These are phyloP conservation scores for Pleurotus ostreatus DNA, from an alignment of 768 basidiomycete genomes.

Conservation along the genomic window DNA sequence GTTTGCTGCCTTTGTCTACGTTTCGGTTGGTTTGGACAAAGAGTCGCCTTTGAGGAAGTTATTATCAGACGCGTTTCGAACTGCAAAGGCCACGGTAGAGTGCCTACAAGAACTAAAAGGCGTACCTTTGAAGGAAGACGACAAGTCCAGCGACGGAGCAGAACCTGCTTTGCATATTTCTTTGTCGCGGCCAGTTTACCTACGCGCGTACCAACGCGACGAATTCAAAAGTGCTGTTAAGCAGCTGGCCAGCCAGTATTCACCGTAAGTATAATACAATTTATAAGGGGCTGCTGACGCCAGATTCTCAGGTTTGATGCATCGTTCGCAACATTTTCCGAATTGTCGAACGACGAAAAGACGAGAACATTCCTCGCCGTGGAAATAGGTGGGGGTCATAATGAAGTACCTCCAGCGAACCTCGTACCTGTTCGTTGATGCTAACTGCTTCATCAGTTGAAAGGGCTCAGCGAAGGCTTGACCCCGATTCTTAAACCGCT, in stretches of 20 bases:
- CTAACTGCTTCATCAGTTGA: conserved; percentile 42
- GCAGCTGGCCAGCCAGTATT: conserved; percentile 38
- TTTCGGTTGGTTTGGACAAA: conserved; percentile 49
- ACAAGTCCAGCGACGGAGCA: conserved; percentile 13
- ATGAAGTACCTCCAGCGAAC: conserved; percentile 44
- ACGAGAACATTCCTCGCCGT: conserved; percentile 79
- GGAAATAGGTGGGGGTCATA: conserved; percentile 82
- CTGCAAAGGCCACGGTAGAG: conserved; percentile 42
- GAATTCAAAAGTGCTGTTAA: conserved; percentile 64
- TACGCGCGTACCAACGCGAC: conserved; percentile 77
- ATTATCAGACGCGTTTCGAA: conserved; percentile 38
- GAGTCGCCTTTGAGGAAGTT: conserved; percentile 40
- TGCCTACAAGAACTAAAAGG: conserved; percentile 37
- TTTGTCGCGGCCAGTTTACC: conserved; percentile 75
- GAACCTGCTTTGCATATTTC: conserved; percentile 73
- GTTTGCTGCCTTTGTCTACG: conserved; percentile 75
- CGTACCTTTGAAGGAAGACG: conserved; percentile 18
- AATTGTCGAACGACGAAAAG: conserved; percentile 74
- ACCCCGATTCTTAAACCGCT: conserved; percentile 53
- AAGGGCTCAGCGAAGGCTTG: conserved; percentile 48
- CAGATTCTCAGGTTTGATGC: conserved; percentile 51
- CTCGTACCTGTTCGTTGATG: neutral
- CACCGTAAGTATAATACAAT: conserved; percentile 35
- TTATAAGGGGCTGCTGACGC: neutral
- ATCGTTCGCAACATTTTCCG: conserved; percentile 70